Conservation (phyloP, 305 asterid species). For the Fraxinus dipetala region DNA sequence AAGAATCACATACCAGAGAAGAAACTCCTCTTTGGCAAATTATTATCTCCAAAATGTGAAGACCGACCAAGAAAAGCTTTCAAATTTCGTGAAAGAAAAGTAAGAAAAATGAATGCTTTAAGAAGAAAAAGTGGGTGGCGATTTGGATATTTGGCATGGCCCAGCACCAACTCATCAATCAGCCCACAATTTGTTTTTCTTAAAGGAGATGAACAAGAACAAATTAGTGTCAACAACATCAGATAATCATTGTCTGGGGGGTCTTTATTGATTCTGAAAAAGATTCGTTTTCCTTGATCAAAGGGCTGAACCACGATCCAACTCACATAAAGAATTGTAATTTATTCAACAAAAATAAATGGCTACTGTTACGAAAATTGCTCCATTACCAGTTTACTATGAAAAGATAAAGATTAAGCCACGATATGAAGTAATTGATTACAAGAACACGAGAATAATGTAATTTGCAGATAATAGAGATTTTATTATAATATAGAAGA, state of each 20-base stretch:
- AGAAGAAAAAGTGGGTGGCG: constrained; percentile 41
- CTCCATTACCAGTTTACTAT: no score
- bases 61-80: constrained; percentile 28
- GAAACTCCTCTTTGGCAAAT: constrained; percentile 26
- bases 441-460: no score
- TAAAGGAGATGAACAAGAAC: constrained; percentile 19
- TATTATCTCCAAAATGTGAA: constrained; percentile 32
- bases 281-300: constrained; percentile 32
- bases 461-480: no score
- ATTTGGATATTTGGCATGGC: constrained; percentile 15
- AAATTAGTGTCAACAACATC: constrained; percentile 2
- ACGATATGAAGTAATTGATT: no score
- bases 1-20: constrained; percentile 36
- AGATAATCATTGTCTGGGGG: constrained; percentile 8
- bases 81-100: constrained; percentile 42
- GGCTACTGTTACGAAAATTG: neutral
- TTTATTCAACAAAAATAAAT: constrained; percentile 18
- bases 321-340: constrained; percentile 6
- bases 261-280: constrained; percentile 20
- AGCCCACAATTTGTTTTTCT: constrained; percentile 3
- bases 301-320: constrained; percentile 34
- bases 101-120: constrained; percentile 22
- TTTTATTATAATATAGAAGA: no score
- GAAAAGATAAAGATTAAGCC: no score
- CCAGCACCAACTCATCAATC: constrained; percentile 36